phyloP scores from a whole-genome alignment of 192 early-diverging fungal genomes.

The Rhizophagus sp. region DNA sequence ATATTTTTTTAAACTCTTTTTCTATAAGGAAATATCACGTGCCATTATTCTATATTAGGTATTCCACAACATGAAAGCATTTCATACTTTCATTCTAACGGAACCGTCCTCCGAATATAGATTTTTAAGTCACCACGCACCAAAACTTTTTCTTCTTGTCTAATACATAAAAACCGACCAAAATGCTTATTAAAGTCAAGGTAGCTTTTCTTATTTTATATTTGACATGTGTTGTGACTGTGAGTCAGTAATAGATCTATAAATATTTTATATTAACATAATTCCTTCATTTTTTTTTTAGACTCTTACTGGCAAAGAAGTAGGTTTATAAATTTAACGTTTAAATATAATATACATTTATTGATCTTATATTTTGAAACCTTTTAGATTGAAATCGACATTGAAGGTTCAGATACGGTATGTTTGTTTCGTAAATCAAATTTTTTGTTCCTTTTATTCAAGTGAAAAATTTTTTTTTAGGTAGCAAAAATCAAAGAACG shows the following conservation, averaged over 20 bases:
- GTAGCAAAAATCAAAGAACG: conserved; percentile 87
- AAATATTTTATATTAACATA: background rate
- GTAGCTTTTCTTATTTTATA: conserved; percentile 39
- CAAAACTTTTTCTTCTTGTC: background rate
- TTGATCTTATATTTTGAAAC: background rate
- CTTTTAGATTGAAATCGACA: conserved; percentile 85
- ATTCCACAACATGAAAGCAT: background rate
- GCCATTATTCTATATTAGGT: background rate
- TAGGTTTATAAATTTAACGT: conserved; percentile 37
- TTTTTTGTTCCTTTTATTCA: no score
- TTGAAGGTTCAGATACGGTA: conserved; percentile 77
- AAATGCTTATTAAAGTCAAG: conserved; percentile 82
- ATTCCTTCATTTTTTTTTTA: conserved; percentile 36
- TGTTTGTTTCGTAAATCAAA: background rate
- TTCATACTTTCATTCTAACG: background rate
- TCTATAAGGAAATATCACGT: no score
- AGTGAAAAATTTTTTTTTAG: conserved; percentile 31
- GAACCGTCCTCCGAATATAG: background rate
- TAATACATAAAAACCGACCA: background rate
- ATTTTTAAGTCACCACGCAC: background rate
- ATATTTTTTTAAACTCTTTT: no score
- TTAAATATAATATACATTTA: background rate
- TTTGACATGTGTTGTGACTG: background rate
- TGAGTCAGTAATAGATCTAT: background rate
- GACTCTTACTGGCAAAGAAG: conserved; percentile 89